A percentile compares a stretch with the other conserved stretches of the same genome.
Evolutionary conservation across 345 rosid genomes (phyloP).

Genomic region (Iberis pinnata): DNA sequence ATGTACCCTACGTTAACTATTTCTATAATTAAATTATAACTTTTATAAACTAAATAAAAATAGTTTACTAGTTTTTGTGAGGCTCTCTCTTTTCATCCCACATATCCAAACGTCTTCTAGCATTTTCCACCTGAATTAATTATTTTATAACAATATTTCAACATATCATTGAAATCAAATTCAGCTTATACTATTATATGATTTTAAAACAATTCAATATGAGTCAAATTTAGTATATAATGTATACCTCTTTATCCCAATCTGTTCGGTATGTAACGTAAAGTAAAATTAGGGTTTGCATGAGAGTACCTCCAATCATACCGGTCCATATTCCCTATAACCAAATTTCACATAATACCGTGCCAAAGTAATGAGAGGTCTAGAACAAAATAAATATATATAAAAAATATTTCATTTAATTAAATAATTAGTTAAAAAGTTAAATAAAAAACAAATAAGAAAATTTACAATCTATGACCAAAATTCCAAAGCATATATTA

Average conservation of each 20-base stretch:
- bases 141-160: not conserved
- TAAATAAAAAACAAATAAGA: no score
- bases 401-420: slow-evolving; percentile 1
- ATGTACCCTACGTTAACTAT: no score
- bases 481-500: not conserved
- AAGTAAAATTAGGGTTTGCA: slow-evolving; percentile 49
- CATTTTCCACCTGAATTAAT: slow-evolving; percentile 54
- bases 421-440: not conserved
- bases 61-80: not conserved
- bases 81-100: slow-evolving; percentile 51
- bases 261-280: slow-evolving; percentile 46
- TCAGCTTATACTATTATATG: not conserved
- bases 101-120: slow-evolving; percentile 41
- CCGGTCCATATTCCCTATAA: slow-evolving; percentile 72
- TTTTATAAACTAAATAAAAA: no score
- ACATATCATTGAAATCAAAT: not conserved
- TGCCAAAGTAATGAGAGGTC: no score
- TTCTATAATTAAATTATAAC: not conserved
- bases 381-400: no score
- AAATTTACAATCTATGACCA: no score
- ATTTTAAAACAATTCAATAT: not conserved
- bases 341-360: no score
- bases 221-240: no score
- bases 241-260: slow-evolving; percentile 67
- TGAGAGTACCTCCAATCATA: slow-evolving; percentile 57